Evolutionary conservation across 139 green algal species (phyloP).

Genomic region (Limnomonas spitsbergensis): DNA sequence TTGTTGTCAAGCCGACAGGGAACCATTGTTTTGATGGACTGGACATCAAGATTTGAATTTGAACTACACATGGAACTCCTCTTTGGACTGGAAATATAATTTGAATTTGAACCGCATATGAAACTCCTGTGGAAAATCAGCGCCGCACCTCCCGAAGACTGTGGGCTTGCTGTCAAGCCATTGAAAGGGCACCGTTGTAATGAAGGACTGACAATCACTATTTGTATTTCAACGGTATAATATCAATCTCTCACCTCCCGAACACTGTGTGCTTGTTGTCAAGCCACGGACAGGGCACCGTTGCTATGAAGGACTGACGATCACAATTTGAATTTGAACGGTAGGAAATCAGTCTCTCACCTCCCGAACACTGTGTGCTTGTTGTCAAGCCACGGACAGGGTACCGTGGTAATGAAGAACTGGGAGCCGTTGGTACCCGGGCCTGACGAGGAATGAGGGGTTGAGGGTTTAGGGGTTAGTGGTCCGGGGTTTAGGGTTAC

Average conservation of each 20-base stretch:
- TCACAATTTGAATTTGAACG: too few relatives aligned
- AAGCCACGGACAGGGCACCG: conserved; percentile 48
- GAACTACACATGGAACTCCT: too few relatives aligned
- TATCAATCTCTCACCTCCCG: not conserved
- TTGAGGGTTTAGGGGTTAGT: not conserved
- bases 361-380: conserved; percentile 38
- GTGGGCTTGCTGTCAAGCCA: conserved; percentile 53
- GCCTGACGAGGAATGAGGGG: too few relatives aligned
- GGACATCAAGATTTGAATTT: not conserved
- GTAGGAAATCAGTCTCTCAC: conserved; percentile 15
- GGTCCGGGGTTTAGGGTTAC: too few relatives aligned
- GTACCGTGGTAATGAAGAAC: conserved; percentile 74
- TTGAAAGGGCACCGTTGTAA: conserved; percentile 46
- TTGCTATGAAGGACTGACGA: conserved; percentile 85
- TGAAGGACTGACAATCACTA: not conserved
- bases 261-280: conserved; percentile 47
- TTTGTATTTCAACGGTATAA: not conserved
- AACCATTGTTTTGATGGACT: conserved; percentile 41
- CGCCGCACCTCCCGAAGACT: conserved; percentile 5
- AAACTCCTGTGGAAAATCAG: too few relatives aligned
- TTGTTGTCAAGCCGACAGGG: conserved; percentile 49
- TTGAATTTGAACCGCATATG: not conserved
- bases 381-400: conserved; percentile 53
- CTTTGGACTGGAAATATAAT: too few relatives aligned
- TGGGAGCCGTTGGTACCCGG: conserved; percentile 61